Percentiles rank a stretch among this genome's conserved stretches.
These are phyloP conservation scores for Phyllosticta paracitricarpa DNA, from an alignment of 2,329 filamentous ascomycete genomes.

Conservation along the genomic window DNA sequence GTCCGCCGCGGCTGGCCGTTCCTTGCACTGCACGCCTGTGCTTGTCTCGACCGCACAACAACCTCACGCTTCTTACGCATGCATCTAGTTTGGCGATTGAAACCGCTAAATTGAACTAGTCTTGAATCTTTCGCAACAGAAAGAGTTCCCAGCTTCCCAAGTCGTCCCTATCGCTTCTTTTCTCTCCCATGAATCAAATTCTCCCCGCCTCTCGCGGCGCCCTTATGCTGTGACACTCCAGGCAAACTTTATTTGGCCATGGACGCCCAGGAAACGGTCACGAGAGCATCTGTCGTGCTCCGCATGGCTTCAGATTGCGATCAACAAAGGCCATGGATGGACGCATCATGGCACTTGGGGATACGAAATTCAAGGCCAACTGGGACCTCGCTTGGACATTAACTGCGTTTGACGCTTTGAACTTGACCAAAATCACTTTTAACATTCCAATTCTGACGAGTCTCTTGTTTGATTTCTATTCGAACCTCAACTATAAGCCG, in stretches of 20 bases:
- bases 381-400: not conserved
- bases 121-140: not conserved
- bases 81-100: not conserved
- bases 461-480: too few species aligned
- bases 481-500: too few species aligned
- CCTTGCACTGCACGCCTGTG: not conserved
- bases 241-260: not conserved
- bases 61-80: not conserved
- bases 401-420: not conserved
- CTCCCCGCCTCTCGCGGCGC: not conserved
- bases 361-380: not conserved
- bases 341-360: not conserved
- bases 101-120: not conserved
- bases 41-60: not conserved
- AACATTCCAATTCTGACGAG: too few species aligned
- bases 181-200: not conserved
- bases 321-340: not conserved
- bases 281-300: not conserved
- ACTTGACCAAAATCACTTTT: not conserved
- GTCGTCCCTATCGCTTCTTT: not conserved
- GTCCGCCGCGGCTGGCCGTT: not conserved
- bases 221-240: not conserved
- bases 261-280: not conserved
- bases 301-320: not conserved
- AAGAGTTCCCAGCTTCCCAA: too few species aligned